Percentiles rank a stretch among this genome's conserved stretches.
These are phyloP conservation scores for Sphaerulina musiva DNA, from an alignment of 2,329 filamentous ascomycete genomes.

Conservation along the genomic window DNA sequence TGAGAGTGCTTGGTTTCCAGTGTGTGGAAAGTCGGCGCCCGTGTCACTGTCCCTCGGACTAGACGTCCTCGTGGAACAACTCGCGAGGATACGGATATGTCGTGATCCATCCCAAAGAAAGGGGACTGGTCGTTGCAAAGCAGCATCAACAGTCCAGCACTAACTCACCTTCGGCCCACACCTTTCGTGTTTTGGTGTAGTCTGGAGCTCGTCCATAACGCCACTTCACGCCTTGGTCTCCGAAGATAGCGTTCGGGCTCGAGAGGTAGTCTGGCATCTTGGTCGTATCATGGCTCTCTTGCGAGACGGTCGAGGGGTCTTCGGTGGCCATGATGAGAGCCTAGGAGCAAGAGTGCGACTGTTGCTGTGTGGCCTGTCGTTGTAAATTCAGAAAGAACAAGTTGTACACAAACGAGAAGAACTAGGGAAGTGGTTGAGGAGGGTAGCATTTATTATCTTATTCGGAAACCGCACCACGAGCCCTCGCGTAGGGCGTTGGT, in stretches of 20 bases:
- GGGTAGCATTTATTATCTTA: slow-evolving; percentile 14
- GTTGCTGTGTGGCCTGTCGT: background rate
- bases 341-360: background rate
- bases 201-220: slow-evolving; percentile 56
- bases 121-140: background rate
- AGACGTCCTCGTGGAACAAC: slow-evolving; percentile 8
- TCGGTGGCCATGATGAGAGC: slow-evolving; percentile 24
- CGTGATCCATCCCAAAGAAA: slow-evolving; percentile 1
- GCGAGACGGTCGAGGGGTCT: slow-evolving; percentile 2
- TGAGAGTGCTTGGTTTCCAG: slow-evolving; percentile 13
- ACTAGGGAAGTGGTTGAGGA: slow-evolving; percentile 2
- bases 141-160: background rate
- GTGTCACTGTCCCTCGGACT: slow-evolving; percentile 3
- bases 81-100: background rate
- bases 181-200: slow-evolving; percentile 57
- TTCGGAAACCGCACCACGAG: slow-evolving; percentile 6
- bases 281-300: slow-evolving; percentile 30
- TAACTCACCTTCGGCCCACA: slow-evolving; percentile 52
- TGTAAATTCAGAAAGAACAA: background rate
- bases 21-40: slow-evolving; percentile 1
- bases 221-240: slow-evolving; percentile 51
- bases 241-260: slow-evolving; percentile 53
- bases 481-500: slow-evolving; percentile 12
- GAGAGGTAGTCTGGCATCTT: slow-evolving; percentile 53
- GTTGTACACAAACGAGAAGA: background rate